phyloP scores from a whole-genome alignment of 2,329 filamentous ascomycete species.

The Malbranchea zuffiana region DNA sequence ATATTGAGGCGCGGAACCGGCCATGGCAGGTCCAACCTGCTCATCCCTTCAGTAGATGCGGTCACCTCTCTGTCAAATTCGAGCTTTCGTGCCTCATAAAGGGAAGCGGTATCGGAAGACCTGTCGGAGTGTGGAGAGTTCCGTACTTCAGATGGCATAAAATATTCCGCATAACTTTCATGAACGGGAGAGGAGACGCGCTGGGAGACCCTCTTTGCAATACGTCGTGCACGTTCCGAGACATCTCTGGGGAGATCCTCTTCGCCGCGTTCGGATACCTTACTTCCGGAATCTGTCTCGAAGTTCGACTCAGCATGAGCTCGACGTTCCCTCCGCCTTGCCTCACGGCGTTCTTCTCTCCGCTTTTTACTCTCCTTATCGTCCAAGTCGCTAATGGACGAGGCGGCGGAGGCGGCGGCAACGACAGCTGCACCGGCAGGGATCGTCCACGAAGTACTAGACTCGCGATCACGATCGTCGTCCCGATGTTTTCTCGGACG shows the following conservation, averaged over 20 bases:
- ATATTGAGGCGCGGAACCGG: slow-evolving; percentile 45
- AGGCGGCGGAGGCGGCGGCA: slow-evolving; percentile 29
- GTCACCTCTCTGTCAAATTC: slow-evolving; percentile 15
- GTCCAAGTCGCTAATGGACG: slow-evolving; percentile 20
- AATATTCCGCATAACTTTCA: slow-evolving; percentile 35
- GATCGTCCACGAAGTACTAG: slow-evolving; percentile 1
- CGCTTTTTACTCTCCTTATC: slow-evolving; percentile 24
- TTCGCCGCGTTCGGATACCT: not conserved
- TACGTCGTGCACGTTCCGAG: slow-evolving; percentile 10
- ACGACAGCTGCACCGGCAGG: slow-evolving; percentile 39
- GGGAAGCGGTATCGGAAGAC: slow-evolving; percentile 11
- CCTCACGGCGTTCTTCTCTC: slow-evolving; percentile 22
- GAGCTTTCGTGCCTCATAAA: slow-evolving; percentile 22
- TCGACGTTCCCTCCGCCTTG: not conserved
- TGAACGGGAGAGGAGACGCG: slow-evolving; percentile 27
- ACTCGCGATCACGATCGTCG: not conserved
- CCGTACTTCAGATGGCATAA: slow-evolving; percentile 31
- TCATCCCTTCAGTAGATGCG: slow-evolving; percentile 9
- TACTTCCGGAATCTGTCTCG: too few species aligned
- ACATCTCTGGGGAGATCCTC: slow-evolving; percentile 4
- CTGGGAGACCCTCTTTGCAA: slow-evolving; percentile 23
- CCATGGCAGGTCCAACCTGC: slow-evolving; percentile 27
- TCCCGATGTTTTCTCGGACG: slow-evolving; percentile 3
- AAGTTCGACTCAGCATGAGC: not conserved
- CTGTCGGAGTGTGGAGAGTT: slow-evolving; percentile 15